Base-by-base conservation (phyloP, 768 basidiomycete genomes). In the Punctularia strigosozonata region DNA sequence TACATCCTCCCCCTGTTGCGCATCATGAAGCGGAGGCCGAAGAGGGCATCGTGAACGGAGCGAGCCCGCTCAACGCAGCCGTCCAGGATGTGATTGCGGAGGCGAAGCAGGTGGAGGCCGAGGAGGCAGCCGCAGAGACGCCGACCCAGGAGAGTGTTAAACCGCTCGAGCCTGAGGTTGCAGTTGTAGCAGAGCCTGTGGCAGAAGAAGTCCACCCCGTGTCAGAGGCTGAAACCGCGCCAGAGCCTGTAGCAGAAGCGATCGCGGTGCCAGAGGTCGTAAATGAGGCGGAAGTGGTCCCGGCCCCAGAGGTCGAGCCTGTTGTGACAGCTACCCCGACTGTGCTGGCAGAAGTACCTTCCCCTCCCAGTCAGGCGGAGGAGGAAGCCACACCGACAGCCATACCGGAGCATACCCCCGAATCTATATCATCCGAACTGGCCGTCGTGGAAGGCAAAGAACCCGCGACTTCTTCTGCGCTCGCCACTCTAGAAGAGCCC, bases 291-390 rank as follows among this genome's bases (percentile, higher is more conserved):
- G 28, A 10, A 30, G 10, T 15, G 10, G 10, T 15, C 28, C 10
- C 15, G 15, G 28, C 15, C 28, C 28, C 10, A 15, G 28, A 30
- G 28, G 28, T 30, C 10, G 28, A 30, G 15, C 15, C 28, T 15
- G 15, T 15, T 15, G 10, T 30, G 28, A 30, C 10, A 30, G 28
- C 15, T 30, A 10, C 15, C 10, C 28, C 15, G 10, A 10, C 28
- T 30, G 28, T 10, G 15, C 40, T 39, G 37, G 39, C 22, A 15
- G 39, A 38, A 17, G 42, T 42, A 18, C 19, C 42, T n/a, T 25
- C 26, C 21, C 20, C 36, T n/a, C 15, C 22, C 12, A 25, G 5
- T 8, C 31, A 21, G 17, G 35, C 15, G 15, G 13, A 10, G 8
- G 28, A 39, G 15, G 37, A 21, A 2, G 31, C 20, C 13, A 33